Conservation (phyloP, 208 protist genomes). For the Acanthamoeba divionensis region DNA sequence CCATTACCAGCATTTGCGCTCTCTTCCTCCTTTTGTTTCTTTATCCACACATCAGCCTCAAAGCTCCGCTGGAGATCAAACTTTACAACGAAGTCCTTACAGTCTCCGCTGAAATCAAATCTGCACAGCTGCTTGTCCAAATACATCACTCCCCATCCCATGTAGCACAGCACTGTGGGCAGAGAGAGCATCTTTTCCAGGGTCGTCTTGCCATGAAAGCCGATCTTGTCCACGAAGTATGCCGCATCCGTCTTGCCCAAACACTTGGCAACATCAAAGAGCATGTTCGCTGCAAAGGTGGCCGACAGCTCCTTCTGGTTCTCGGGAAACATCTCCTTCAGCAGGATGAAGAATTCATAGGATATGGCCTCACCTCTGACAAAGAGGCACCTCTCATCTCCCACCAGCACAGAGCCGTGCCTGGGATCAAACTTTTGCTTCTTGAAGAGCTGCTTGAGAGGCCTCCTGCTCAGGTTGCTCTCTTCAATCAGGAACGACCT, state of each 20-base stretch:
- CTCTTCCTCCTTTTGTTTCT: neutral
- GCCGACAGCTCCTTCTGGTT: neutral
- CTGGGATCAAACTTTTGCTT: neutral
- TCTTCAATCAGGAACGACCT: neutral
- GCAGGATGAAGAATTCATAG: conserved; percentile 17
- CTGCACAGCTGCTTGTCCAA: neutral
- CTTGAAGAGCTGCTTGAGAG: neutral
- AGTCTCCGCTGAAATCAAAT: neutral
- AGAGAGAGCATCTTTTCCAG: neutral
- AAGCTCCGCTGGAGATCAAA: neutral
- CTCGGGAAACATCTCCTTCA: neutral
- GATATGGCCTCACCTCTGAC: conserved; percentile 1
- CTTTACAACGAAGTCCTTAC: neutral
- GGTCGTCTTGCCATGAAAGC: neutral
- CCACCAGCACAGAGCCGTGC: neutral
- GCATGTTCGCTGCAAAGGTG: neutral
- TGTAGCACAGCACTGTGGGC: neutral
- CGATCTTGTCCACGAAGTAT: neutral
- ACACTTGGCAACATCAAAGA: neutral
- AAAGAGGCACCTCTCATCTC: neutral
- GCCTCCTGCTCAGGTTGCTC: neutral
- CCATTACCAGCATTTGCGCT: neutral
- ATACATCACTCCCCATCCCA: conserved; percentile 24
- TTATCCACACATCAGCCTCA: neutral
- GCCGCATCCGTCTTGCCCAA: conserved; percentile 9